Base-by-base conservation (phyloP, 371 early-diverging fungal species). In the Vairimorpha necatrix region DNA sequence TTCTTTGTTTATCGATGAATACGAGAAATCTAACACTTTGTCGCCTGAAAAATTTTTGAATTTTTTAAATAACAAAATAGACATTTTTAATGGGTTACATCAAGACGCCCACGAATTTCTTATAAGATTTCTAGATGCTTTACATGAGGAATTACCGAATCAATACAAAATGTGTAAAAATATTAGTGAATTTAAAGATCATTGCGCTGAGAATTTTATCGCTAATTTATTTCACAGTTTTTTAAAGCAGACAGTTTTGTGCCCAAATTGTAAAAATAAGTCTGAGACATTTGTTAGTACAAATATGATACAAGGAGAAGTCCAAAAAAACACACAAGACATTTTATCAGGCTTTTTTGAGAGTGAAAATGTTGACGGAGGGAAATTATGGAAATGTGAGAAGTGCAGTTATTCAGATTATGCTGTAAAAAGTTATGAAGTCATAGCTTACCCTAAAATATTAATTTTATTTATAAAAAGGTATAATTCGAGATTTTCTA, bases 91-190 rank as follows among this genome's bases (percentile, higher is more conserved):
- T 60, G 83, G 83, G 0, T 65, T 34, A 34, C 75, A 83, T 50
- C 80, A 83, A 53, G 83, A 83, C 66, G 54, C 80, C 0, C 83
- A 83, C 56, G 71, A 72, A 38, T 83, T 80, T 73, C 42, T 83
- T 26, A 62, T 72, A 6, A 30, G 36, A 22, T 72, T 82, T 62
- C 38, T 79, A 28, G 56, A 68, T 26, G 36, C 68, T 48, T 50
- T 82, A 28, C 56, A 54, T 28, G 68, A 61, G 13, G 82, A 82
- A 56, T 46, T 61, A 11, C 50, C 75, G 30, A 11, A 42, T 13
- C 36, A 42, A 32, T 67, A 72, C 24, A 66, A 58, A 14, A 66
- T 22, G 1, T 26, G 56, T 46, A 36, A 50, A 13, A 36, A 38
- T 22, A 69, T 16, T 33, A 56, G 73, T 20, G 47, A 67, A 34